Evolutionary conservation across 2,329 filamentous ascomycete genomes (phyloP).

Genomic region (Aspergillus fumigatus): DNA sequence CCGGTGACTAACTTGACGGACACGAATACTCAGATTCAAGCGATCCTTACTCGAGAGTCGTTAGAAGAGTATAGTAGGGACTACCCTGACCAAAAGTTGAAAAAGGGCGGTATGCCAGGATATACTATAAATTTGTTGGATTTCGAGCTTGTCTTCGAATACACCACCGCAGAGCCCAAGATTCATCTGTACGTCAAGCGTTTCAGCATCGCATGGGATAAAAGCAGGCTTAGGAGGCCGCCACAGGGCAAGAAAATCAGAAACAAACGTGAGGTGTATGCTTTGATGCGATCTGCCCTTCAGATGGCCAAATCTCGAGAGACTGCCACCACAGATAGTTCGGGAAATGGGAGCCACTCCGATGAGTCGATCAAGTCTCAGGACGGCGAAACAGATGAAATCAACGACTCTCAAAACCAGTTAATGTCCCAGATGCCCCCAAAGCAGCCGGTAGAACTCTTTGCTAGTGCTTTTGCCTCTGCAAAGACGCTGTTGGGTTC

Average conservation of each 20-base stretch:
- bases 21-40: conserved; percentile 29
- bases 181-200: conserved; percentile 22
- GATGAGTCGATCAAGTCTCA: conserved; percentile 12
- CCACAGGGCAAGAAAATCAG: conserved; percentile 16
- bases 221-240: conserved; percentile 9
- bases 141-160: conserved; percentile 34
- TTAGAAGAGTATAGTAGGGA: conserved; percentile 18
- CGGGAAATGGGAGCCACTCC: background rate
- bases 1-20: conserved; percentile 31
- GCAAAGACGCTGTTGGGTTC: conserved; percentile 4
- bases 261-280: conserved; percentile 13
- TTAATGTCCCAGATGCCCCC: conserved; percentile 21
- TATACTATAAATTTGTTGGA: conserved; percentile 27
- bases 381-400: conserved; percentile 5
- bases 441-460: background rate
- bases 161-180: conserved; percentile 18
- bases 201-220: conserved; percentile 22
- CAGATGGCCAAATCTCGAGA: conserved; percentile 7
- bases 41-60: conserved; percentile 25
- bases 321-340: background rate
- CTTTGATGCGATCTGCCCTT: conserved; percentile 13
- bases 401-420: conserved; percentile 10
- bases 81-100: conserved; percentile 8
- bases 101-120: conserved; percentile 16
- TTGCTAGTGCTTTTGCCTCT: background rate